phyloP scores from a whole-genome alignment of 768 basidiomycete species.

The Mycena epipterygia region DNA sequence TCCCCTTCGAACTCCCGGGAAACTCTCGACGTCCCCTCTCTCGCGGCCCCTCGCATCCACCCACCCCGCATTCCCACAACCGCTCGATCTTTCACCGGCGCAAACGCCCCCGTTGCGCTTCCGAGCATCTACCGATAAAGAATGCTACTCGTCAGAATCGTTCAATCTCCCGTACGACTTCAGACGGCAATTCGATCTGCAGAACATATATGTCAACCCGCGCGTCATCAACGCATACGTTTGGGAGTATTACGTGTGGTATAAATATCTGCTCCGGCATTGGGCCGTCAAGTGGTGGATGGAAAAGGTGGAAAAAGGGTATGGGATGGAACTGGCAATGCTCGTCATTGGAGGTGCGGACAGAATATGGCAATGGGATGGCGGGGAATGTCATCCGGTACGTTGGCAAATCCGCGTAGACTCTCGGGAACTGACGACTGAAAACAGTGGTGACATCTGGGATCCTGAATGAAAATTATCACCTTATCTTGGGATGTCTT shows the following conservation, averaged over 20 bases:
- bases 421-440: too few relatives aligned
- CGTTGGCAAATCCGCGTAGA: too few relatives aligned
- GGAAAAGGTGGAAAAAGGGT: slow-evolving; percentile 33
- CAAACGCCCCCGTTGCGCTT: neutral
- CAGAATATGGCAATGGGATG: neutral
- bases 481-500: too few relatives aligned
- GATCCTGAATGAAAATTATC: too few relatives aligned
- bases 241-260: slow-evolving; percentile 47
- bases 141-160: slow-evolving; percentile 21
- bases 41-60: neutral
- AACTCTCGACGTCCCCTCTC: neutral
- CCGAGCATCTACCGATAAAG: neutral
- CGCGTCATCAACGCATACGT: slow-evolving; percentile 50
- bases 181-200: slow-evolving; percentile 51
- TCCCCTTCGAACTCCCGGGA: slow-evolving; percentile 41
- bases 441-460: too few relatives aligned
- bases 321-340: neutral
- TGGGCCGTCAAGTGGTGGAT: slow-evolving; percentile 51
- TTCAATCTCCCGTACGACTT: slow-evolving; percentile 58
- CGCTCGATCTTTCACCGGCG: neutral
- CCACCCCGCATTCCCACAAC: neutral
- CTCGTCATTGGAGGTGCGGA: neutral
- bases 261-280: slow-evolving; percentile 43
- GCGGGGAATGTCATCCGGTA: neutral
- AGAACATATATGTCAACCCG: slow-evolving; percentile 52